Base-by-base conservation (phyloP, 768 basidiomycete genomes). In the Pisolithus microcarpus region DNA sequence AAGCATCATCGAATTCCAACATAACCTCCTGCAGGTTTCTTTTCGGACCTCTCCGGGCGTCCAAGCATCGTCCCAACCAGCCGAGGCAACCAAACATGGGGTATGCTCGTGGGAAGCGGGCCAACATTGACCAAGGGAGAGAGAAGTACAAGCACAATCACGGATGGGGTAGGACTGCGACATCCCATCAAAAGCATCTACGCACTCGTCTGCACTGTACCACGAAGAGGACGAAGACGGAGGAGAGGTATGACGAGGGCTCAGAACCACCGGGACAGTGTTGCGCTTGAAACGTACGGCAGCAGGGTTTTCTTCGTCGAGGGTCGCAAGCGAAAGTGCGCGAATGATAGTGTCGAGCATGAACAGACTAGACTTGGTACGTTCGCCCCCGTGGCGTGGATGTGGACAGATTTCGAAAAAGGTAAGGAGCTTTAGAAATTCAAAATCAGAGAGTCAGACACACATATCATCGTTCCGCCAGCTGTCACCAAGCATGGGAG, bases 391-490 rank as follows among this genome's bases (percentile, higher is more conserved):
- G 62, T 85, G 78, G 42, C 70, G 58, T 10, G 85, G 86, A 62
- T 88, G 84, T 0, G 82, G 75, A 53, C 80, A 85, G 51, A 86
- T 66, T 61, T 88, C 85, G 54, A 88, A 89, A 54, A 87, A 66
- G 10, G 86, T 77, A 38, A 89, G 65, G 34, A 90, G 65, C 86
- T 87, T 50, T 11, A 11, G 31, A 19, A 36, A 11, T 40, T 23
- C 11, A 50, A 7, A 24, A 46, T 34, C 2, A 51, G 30, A 56
- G 46, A 56, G 54, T 43, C 18, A 24, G 15, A 24, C 23, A 15
- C 23, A 24, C 23, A 9, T 16, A 15, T 43, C 42, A 21, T 43
- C 19, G 9, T 43, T 26, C 42, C 53, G 45, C 21, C 54, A 46
- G 7, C 49, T 34, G 34, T 34, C 38, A 21, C 7, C 53, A 49